phyloP scores from a whole-genome alignment of 352 stramenopile species.

The Phytophthora brassicae region DNA sequence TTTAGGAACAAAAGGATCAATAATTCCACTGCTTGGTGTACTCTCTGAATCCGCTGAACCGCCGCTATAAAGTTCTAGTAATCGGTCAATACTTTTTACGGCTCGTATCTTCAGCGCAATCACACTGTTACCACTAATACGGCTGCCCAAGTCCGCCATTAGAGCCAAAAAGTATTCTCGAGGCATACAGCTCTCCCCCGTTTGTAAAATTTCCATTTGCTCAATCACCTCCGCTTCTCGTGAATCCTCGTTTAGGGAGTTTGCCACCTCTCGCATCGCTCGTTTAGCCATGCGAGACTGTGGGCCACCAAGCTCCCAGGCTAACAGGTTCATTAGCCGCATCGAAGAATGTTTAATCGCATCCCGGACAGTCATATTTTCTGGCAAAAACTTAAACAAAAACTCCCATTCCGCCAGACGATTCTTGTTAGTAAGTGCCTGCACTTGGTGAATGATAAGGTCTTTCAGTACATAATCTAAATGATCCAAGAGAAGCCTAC shows the following conservation, averaged over 20 bases:
- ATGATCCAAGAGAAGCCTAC: constrained; percentile 47
- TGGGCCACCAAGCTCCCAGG: constrained; percentile 65
- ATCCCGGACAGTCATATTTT: constrained; percentile 62
- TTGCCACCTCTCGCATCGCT: constrained; percentile 57
- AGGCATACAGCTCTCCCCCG: constrained; percentile 54
- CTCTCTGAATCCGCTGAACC: constrained; percentile 28
- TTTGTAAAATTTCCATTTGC: constrained; percentile 20
- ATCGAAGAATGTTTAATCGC: constrained; percentile 55
- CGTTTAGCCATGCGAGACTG: constrained; percentile 52
- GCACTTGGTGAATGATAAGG: constrained; percentile 64
- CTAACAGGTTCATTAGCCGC: constrained; percentile 59
- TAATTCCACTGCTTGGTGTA: constrained; percentile 38
- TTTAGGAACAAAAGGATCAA: constrained; percentile 87
- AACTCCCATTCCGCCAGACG: constrained; percentile 70
- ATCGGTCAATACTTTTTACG: constrained; percentile 71
- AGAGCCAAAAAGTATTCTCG: constrained; percentile 80
- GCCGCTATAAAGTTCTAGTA: constrained; percentile 65
- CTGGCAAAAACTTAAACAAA: constrained; percentile 63
- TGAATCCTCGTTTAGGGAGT: constrained; percentile 41
- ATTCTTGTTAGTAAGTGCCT: constrained; percentile 50
- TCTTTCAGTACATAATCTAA: constrained; percentile 64
- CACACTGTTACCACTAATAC: constrained; percentile 48
- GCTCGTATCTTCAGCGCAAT: constrained; percentile 52
- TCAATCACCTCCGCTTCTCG: constrained; percentile 22
- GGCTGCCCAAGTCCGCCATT: constrained; percentile 80